Evolutionary conservation across 768 basidiomycete species (phyloP).

Genomic region (Strobilomyces echinocephalus): DNA sequence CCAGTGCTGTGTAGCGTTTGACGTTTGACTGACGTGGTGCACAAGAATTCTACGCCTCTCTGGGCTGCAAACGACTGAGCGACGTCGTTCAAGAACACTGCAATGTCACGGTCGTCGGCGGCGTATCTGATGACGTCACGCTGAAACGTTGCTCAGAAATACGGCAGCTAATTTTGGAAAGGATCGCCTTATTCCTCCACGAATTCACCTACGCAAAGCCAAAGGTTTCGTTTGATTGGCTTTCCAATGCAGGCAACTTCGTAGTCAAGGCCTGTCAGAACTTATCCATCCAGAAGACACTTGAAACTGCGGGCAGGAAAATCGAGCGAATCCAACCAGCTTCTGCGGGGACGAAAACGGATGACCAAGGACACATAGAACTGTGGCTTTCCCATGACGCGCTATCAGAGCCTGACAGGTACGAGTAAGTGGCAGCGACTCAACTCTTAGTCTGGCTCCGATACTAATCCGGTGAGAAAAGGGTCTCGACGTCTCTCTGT

Average conservation of each 20-base stretch:
- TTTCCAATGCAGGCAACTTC: not conserved
- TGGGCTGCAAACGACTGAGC: not conserved
- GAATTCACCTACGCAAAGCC: not conserved
- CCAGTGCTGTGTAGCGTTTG: no score
- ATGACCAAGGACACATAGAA: not conserved
- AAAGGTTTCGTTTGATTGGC: not conserved
- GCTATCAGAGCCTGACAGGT: not conserved
- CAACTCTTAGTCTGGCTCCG: not conserved
- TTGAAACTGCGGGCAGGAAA: not conserved
- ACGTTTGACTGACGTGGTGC: not conserved
- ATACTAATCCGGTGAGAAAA: not conserved
- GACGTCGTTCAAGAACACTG: not conserved
- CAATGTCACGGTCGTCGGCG: not conserved
- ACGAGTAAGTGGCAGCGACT: not conserved
- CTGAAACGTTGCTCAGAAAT: not conserved
- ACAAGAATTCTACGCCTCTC: not conserved
- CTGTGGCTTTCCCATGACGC: not conserved
- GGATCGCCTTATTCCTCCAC: not conserved
- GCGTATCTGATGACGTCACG: not conserved
- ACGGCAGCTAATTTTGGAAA: not conserved
- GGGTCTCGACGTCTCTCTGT: not conserved
- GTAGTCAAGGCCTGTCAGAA: not conserved
- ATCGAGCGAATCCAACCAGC: not conserved
- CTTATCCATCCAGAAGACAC: not conserved
- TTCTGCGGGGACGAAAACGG: not conserved